Evolutionary conservation across 768 basidiomycete species (phyloP).

Genomic region (Hirschioporus abietinus): DNA sequence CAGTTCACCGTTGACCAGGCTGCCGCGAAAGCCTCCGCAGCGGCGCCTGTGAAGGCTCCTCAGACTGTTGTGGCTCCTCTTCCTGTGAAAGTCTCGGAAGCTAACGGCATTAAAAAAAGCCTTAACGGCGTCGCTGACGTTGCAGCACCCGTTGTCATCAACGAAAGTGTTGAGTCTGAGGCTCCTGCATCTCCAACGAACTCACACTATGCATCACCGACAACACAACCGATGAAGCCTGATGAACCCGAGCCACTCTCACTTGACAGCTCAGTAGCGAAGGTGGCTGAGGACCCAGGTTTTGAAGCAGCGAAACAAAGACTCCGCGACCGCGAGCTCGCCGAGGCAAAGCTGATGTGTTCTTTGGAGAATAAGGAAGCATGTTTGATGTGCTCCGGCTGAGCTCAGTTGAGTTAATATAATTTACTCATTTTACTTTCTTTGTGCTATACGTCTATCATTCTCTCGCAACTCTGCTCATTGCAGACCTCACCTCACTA

Average conservation of each 20-base stretch:
- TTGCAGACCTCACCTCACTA: neutral
- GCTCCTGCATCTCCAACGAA: constrained; percentile 14
- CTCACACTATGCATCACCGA: constrained; percentile 1
- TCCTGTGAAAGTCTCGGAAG: neutral
- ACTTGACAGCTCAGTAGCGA: neutral
- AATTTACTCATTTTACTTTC: neutral
- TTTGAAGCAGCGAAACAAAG: constrained; percentile 74
- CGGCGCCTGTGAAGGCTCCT: constrained; percentile 8
- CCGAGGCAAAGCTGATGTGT: constrained; percentile 77
- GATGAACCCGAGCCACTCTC: constrained; percentile 3
- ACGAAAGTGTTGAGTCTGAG: neutral
- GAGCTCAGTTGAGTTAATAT: constrained; percentile 17
- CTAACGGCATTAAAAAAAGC: neutral
- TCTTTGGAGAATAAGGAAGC: constrained; percentile 93
- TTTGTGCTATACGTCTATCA: neutral
- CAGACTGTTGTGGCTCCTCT: neutral
- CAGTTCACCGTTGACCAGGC: constrained; percentile 92
- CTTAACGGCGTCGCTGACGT: neutral
- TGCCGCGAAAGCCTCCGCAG: constrained; percentile 6
- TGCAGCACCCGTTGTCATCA: neutral
- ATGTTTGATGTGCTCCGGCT: constrained; percentile 89
- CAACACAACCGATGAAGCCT: neutral
- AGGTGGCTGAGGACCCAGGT: constrained; percentile 59
- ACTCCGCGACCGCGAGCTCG: constrained; percentile 67
- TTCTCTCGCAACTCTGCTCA: neutral